Base-by-base conservation (phyloP, 176 grass and related monocot genomes). In the Carex parvula region DNA sequence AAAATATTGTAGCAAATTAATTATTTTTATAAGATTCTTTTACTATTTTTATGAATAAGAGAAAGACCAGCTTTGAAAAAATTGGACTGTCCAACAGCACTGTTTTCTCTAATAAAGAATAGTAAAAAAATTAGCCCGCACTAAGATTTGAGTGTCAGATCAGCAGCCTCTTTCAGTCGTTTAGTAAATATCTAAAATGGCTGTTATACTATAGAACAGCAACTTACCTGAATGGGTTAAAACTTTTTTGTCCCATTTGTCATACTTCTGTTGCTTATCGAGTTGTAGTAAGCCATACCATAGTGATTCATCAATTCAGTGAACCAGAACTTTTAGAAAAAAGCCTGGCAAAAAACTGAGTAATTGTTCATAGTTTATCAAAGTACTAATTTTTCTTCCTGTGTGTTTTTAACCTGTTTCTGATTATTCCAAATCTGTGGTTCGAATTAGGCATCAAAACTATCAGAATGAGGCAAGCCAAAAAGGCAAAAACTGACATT, bases 1-100 rank as follows among this genome's bases (percentile, higher is more conserved):
- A 73, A 73, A 73, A 52, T 70, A 10, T 46, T 52, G 22, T 53
- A 75, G 12, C 46, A 75, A 53, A 75, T 75, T 54, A 71, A 26
- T 24, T 50, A 50, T 73, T 73, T n/a, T 39, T 70, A 70, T 39
- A 64, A 70, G 14, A 70, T 70, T 37, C 15, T 70, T 15, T 70
- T n/a, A n/a, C 16, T 39, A 37, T 39, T 69, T 68, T 22, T 21
- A 46, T 46, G 8, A 54, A 22, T 73, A 52, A 24, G 3, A 12
- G 44, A 52, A 52, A 74, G 15, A 29, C 13, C 22, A 1, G 57
- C n/a, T 59, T 53, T 54, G 22, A 18, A 16, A 59, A 59, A 6
- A 5, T 39, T 69, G 66, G 32, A 39, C 30, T 7, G 15, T 41
- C 6, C 33, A 69, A 41, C 18, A 41, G 33, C 33, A 69, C 65